phyloP scores from a whole-genome alignment of 139 green algal genomes.

The Coelastrella sp. region DNA sequence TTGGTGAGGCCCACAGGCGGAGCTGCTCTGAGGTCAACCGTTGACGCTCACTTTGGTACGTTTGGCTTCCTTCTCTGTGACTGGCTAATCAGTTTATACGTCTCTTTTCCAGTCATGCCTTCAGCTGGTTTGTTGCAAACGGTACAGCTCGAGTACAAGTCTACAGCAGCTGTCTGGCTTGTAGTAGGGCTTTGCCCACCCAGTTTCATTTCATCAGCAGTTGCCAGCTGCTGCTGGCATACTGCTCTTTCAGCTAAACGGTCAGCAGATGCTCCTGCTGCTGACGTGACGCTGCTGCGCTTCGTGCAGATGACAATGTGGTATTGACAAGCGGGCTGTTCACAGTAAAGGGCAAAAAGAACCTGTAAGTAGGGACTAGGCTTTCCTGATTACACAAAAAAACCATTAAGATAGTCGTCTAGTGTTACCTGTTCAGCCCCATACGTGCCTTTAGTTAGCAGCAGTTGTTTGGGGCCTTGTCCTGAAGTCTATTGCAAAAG shows the following conservation, averaged over 20 bases:
- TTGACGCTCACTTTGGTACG: neutral
- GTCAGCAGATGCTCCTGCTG: neutral
- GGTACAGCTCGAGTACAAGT: too few species aligned
- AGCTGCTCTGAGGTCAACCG: neutral
- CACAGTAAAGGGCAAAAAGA: conserved; percentile 19
- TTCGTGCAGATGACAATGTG: conserved; percentile 19
- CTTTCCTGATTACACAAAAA: too few species aligned
- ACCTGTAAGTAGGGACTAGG: neutral
- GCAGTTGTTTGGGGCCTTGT: neutral
- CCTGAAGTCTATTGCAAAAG: too few species aligned
- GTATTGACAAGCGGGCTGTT: neutral
- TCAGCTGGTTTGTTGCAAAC: too few species aligned
- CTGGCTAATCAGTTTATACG: too few species aligned
- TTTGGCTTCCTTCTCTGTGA: neutral
- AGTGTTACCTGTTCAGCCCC: too few species aligned
- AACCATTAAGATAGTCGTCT: too few species aligned
- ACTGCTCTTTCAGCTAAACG: neutral
- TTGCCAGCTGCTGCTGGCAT: too few species aligned
- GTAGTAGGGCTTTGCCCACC: too few species aligned
- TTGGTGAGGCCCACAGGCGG: neutral
- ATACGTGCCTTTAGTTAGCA: neutral
- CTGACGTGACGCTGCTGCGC: neutral
- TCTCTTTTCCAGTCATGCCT: too few species aligned
- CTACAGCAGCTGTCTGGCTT: too few species aligned
- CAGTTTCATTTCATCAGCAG: too few species aligned